phyloP scores from a whole-genome alignment of 192 early-diverging fungal species.

The Radiomyces spectabilis region DNA sequence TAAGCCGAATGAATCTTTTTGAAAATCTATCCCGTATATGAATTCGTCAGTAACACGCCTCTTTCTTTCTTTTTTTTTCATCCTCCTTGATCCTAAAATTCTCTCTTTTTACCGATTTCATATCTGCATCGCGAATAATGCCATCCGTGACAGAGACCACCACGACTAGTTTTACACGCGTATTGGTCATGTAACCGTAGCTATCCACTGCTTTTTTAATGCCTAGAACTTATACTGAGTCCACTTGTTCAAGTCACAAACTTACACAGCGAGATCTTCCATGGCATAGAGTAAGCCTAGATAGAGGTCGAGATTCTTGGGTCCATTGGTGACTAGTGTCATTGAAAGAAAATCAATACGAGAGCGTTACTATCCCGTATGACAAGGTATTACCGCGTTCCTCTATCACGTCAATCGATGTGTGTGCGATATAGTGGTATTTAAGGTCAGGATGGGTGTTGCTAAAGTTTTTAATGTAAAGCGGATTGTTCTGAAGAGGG shows the following conservation, averaged over 20 bases:
- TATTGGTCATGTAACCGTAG: constrained; percentile 85
- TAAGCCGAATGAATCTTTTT: constrained; percentile 80
- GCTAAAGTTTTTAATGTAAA: constrained; percentile 78
- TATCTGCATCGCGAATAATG: constrained; percentile 72
- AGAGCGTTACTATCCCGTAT: background rate
- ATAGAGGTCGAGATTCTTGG: constrained; percentile 73
- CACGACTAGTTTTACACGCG: constrained; percentile 67
- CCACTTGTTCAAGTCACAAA: too few relatives aligned
- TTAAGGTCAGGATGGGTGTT: constrained; percentile 69
- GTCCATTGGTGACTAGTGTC: constrained; percentile 37
- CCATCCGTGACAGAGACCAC: constrained; percentile 62
- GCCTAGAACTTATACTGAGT: too few relatives aligned
- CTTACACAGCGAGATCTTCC: constrained; percentile 84
- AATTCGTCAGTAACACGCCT: background rate
- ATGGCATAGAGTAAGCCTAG: constrained; percentile 82
- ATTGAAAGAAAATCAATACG: background rate
- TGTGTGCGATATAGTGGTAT: constrained; percentile 89
- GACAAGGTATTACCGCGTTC: constrained; percentile 50
- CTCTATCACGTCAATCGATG: constrained; percentile 85
- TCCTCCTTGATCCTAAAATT: too few relatives aligned
- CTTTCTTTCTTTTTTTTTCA: background rate
- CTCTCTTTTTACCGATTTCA: constrained; percentile 57
- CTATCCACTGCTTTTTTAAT: too few relatives aligned
- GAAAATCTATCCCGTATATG: constrained; percentile 50
- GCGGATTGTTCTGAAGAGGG: constrained; percentile 67